Evolutionary conservation across 2,329 filamentous ascomycete species (phyloP), one percentile per base, ranked within the genome.

Genomic region (Colletotrichum spaethianum): DNA sequence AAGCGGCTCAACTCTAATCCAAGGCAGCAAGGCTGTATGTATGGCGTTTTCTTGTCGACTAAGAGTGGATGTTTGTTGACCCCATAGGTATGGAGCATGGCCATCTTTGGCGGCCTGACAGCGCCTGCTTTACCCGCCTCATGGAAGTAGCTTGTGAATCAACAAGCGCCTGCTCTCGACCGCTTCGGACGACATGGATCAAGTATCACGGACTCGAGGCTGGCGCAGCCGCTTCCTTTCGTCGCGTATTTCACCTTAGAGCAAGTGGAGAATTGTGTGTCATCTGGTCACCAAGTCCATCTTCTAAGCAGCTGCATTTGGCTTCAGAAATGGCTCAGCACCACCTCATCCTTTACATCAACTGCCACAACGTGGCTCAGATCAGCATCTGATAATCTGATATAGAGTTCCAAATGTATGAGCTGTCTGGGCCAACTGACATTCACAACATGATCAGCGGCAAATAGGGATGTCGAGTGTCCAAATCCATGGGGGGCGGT

Each of bases 21-120:
- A 67, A 67, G 56, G 68, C 56, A 67, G 56, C 68, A 48, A 62
- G 33, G 63, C 68, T 56, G 56, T 40, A 67, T n/a, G 31, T 38
- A 56, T 18, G 4, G 33, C 8, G 26, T 33, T 53, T 42, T 53
- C 6, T 11, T 12, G n/a, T 48, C 11, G n/a, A 12, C 18, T 33
- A 16, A n/a, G 40, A 42, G 31, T 62, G 42, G 46, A 26, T 31
- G 7, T 23, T 55, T 16, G 18, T 16, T n/a, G 20, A 44, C 20
- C 46, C 11, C 36, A 42, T 26, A n/a, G n/a, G n/a, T n/a, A 40
- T 9, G 23, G 16, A 23, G 6, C 50, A 31, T 50, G n/a, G 44
- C 12, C 60, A 50, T 28, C 14, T 38, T 63, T 18, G 23, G 38
- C 55, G 28, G 42, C 61, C 48, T 16, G 36, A 33, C 48, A 11